Evolutionary conservation across 2,329 filamentous ascomycete genomes (phyloP), one percentile per base, ranked within the genome.

Genomic region (Alternaria panax): DNA sequence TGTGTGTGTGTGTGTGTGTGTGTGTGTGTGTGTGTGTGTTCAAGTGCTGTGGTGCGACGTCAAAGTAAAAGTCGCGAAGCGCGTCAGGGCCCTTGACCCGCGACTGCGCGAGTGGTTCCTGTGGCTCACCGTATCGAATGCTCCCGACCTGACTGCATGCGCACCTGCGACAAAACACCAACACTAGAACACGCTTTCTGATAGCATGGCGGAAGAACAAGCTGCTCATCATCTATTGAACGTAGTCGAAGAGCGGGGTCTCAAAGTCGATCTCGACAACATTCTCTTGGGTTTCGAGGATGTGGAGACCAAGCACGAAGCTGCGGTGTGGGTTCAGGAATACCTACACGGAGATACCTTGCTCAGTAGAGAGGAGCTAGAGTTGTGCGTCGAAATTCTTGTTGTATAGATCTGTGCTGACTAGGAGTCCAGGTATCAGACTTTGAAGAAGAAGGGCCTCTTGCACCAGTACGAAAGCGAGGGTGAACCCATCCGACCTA

Each of bases 361-460:
- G 9, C 70, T 85, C 51, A 83, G 78, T 16, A 79, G 78, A 55
- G 83, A 85, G 42, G 83, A 85, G 61, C 65, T 82, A 32, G 76
- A 80, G 30, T 74, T 84, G 82, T 83, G 72, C 40, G 56, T 59
- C 1, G 7, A n/a, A 2, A 28, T 24, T 18, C 6, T 2, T 0
- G 1, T 20, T 7, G 6, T 2, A 5, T n/a, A 0, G 3, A 5
- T 7, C 4, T 25, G 2, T 43, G 12, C 52, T 69, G 51, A 65
- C n/a, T 45, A 24, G 0, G 3, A 12, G 2, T 36, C 20, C 0
- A 79, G 76, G 7, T 78, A 78, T 50, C 69, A 74, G 32, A 68
- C 68, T 3, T 45, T 79, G 40, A 70, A 68, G 56, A 75, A 71
- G 51, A 78, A 73, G 61, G 71, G 74, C 1, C 62, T 76, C 4